Base-by-base conservation (phyloP, 208 protist genomes). In the Acanthamoeba polyphaga region DNA sequence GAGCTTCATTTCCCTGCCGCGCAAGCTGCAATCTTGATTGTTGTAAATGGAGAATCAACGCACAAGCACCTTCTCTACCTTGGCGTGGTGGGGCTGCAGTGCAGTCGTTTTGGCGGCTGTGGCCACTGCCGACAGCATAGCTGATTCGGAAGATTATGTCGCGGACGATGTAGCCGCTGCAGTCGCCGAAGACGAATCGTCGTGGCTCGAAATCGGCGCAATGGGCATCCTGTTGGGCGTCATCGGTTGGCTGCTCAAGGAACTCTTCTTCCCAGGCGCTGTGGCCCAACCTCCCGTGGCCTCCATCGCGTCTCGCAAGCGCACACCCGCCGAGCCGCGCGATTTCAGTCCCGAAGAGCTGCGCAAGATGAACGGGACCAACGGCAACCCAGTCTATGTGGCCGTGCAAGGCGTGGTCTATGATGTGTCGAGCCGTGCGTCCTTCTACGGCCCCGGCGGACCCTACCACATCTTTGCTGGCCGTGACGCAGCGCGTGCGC, bases 381-480 rank as follows among this genome's bases (percentile, higher is more conserved):
- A 62, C 13, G 80, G 53, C 49, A 88, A 70, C 6, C 93, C 95
- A 2, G 29, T 96, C 62, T 96, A 96, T 53, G 58, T 96, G 10
- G 92, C 93, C 24, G 43, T 96, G 27, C 51, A 89, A 13, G 95
- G 95, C 19, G 46, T 76, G 12, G 93, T 96, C 34, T 96, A 94
- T 49, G 95, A 96, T 82, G 95, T 96, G 34, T 68, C 82, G n/a
- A 68, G 27, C 24, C 34, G 85, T 13, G 22, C 29, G 2, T 34
- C 78, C 12, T 76, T 88, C 66, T 96, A 96, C 70, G 93, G 78
- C 15, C 95, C 95, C 10, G 95, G 82, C 34, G 55, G 92, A 13
- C 84, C 93, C 24, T 96, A 96, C 94, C 60, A 76, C 80, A 64
- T 95, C n/a, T 95, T 96, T 87, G 95, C 95, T 15, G 95, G 95